phyloP scores from a whole-genome alignment of 805 yeast genomes.

The Yarrowia osloensis region DNA sequence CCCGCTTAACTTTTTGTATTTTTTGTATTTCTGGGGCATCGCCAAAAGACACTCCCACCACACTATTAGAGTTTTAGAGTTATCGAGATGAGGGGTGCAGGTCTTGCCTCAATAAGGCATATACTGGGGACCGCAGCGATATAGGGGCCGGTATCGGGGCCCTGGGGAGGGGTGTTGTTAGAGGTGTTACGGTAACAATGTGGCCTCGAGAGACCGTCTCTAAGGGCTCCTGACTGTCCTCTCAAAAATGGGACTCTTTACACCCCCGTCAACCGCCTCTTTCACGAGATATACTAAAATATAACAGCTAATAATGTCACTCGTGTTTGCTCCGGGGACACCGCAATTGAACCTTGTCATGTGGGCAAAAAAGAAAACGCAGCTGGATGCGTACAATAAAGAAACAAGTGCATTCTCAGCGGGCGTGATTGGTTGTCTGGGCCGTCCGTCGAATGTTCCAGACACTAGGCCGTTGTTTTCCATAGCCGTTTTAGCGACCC shows the following conservation, averaged over 20 bases:
- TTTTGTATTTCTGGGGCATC: conserved; percentile 9
- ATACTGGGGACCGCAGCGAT: not conserved
- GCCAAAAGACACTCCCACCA: not conserved
- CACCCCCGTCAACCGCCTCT: not conserved
- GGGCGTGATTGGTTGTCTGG: not conserved
- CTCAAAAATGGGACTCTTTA: not conserved
- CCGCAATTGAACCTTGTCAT: conserved; percentile 3
- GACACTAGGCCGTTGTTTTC: not conserved
- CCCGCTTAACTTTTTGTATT: not conserved
- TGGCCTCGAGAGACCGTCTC: not conserved
- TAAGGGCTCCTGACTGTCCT: not conserved
- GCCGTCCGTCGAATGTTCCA: not conserved
- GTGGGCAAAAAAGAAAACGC: not conserved
- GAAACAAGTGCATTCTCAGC: not conserved
- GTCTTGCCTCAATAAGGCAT: conserved; percentile 5
- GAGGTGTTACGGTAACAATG: not conserved
- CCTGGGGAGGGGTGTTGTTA: not conserved
- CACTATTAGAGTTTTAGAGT: not conserved
- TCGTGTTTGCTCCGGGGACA: not conserved
- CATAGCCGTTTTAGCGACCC: not conserved
- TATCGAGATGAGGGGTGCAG: conserved; percentile 30
- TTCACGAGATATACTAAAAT: not conserved
- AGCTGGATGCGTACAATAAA: not conserved
- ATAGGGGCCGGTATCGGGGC: conserved; percentile 24
- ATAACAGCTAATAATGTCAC: not conserved